These are phyloP conservation scores for Agrostemma githago DNA, from an alignment of 148 eudicot species.

Conservation along the genomic window DNA sequence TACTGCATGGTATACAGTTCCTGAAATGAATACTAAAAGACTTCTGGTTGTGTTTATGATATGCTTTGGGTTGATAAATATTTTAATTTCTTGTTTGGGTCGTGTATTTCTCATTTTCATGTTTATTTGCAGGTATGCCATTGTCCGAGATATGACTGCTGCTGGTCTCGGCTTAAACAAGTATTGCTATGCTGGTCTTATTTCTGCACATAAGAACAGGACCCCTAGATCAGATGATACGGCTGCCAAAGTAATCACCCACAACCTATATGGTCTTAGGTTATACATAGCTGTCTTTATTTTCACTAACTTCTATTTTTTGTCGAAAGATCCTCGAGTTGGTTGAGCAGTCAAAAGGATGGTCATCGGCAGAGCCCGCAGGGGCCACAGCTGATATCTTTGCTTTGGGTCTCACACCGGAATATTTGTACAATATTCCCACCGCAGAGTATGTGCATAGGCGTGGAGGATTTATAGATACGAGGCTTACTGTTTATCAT, in stretches of 20 bases:
- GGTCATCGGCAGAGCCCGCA: conserved; percentile 60
- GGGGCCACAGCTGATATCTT: conserved; percentile 58
- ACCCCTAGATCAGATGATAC: conserved; percentile 49
- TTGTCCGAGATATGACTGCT: conserved; percentile 95
- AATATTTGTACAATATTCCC: conserved; percentile 73
- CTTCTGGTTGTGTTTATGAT: background rate
- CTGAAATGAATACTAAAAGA: background rate
- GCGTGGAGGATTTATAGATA: conserved; percentile 55
- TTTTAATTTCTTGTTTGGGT: background rate
- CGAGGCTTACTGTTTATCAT: conserved; percentile 77
- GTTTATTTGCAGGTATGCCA: conserved; percentile 54
- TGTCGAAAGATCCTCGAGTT: conserved; percentile 74
- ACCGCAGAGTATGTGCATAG: conserved; percentile 67
- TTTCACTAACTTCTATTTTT: conserved; percentile 12
- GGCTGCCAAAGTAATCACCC: conserved; percentile 49
- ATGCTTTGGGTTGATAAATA: background rate
- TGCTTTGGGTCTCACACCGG: conserved; percentile 71
- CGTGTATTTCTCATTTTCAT: conserved; percentile 10
- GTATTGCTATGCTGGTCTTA: conserved; percentile 89
- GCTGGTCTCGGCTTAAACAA: conserved; percentile 97
- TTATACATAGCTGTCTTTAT: background rate
- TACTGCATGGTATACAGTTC: background rate
- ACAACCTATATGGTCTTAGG: background rate
- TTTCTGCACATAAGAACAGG: conserved; percentile 80
- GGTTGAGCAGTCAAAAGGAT: conserved; percentile 94